Evolutionary conservation across 495 filamentous ascomycete species (phyloP).

Genomic region (Trichoderma parareesei): DNA sequence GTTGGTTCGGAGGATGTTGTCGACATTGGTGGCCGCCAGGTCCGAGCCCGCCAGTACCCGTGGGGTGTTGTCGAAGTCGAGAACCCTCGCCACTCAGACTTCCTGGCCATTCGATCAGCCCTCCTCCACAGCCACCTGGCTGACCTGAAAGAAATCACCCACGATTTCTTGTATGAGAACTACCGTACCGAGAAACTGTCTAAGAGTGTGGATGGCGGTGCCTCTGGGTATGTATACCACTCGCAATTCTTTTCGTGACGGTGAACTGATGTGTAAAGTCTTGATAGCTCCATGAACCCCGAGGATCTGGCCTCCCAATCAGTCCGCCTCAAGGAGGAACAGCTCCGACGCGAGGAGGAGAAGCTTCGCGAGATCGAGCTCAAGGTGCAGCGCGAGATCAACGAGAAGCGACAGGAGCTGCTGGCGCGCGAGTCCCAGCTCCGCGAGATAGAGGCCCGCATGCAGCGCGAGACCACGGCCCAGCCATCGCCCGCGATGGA

Average conservation of each 20-base stretch:
- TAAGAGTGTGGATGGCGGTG: conserved; percentile 94
- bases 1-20: conserved; percentile 93
- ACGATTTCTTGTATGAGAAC: conserved; percentile 99
- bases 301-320: conserved; percentile 95
- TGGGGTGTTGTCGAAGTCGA: conserved; percentile 99
- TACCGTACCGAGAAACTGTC: conserved; percentile 99
- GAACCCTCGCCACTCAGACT: conserved; percentile 97
- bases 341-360: conserved; percentile 97
- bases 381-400: conserved; percentile 99
- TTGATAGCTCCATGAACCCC: conserved; percentile 90
- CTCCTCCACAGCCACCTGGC: conserved; percentile 95
- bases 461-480: conserved; percentile 45
- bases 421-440: conserved; percentile 96
- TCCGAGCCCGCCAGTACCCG: conserved; percentile 92
- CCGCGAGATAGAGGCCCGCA: conserved; percentile 73
- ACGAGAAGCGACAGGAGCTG: conserved; percentile 98
- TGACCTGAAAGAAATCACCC: conserved; percentile 97
- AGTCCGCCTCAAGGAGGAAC: conserved; percentile 97
- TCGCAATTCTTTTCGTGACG: background rate
- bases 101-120: conserved; percentile 92
- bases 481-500: conserved; percentile 5
- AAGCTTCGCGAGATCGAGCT: conserved; percentile 98
- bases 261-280: conserved; percentile 28
- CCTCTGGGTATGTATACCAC: conserved; percentile 61
- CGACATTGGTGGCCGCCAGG: conserved; percentile 85